Percentiles rank a stretch among this genome's conserved stretches.
These are phyloP conservation scores for Myxozyma vanderwaltii DNA, from an alignment of 805 yeast species.

Conservation along the genomic window DNA sequence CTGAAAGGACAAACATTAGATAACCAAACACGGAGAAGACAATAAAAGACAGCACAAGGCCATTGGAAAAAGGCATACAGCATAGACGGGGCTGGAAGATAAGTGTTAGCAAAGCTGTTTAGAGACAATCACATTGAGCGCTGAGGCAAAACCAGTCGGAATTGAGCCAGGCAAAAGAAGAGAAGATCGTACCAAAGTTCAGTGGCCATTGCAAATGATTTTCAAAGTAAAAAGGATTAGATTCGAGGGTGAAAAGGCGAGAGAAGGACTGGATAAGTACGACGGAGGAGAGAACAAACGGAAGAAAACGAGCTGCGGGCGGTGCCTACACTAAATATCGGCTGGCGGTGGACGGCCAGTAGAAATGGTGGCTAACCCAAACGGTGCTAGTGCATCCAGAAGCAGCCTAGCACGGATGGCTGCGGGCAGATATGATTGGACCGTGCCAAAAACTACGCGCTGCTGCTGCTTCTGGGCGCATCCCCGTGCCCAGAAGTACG, in stretches of 20 bases:
- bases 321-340: constrained; percentile 28
- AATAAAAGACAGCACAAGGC: neutral
- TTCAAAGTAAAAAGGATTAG: neutral
- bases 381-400: constrained; percentile 12
- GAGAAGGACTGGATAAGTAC: constrained; percentile 5
- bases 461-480: neutral
- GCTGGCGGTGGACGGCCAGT: constrained; percentile 12
- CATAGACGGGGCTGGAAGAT: constrained; percentile 67
- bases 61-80: constrained; percentile 48
- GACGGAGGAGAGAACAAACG: constrained; percentile 3
- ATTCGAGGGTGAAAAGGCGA: constrained; percentile 10
- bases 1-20: constrained; percentile 39
- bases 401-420: constrained; percentile 8
- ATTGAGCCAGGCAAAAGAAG: constrained; percentile 29
- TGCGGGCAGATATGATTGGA: constrained; percentile 20
- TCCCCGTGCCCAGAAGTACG: constrained; percentile 24
- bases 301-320: constrained; percentile 21
- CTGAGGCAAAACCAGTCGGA: neutral
- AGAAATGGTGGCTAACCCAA: constrained; percentile 13
- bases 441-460: constrained; percentile 1
- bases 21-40: neutral
- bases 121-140: neutral
- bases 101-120: constrained; percentile 18
- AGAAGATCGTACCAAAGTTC: constrained; percentile 65
- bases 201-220: constrained; percentile 51